Conservation (phyloP, 371 early-diverging fungal species). For the Lichtheimia ramosa region DNA sequence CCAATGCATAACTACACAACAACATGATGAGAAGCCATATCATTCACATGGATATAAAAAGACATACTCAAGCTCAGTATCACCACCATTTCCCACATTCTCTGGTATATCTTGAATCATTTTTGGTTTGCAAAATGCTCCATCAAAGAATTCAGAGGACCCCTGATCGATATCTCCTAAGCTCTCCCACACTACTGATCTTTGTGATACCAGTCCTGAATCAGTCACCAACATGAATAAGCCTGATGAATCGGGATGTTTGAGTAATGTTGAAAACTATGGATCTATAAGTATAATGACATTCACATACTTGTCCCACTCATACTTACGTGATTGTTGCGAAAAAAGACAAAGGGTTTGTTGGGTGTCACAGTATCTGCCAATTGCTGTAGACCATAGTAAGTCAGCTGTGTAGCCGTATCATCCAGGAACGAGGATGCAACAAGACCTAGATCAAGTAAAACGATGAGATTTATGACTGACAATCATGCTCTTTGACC, state of each 20-base stretch:
- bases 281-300: no score
- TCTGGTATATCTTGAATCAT: conserved; percentile 5
- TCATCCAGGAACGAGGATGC: conserved; percentile 66
- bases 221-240: conserved; percentile 88
- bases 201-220: conserved; percentile 70
- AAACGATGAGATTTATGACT: not conserved
- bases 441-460: conserved; percentile 42
- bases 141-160: conserved; percentile 64
- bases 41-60: not conserved
- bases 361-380: conserved; percentile 60
- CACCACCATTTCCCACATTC: conserved; percentile 2
- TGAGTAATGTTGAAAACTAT: conserved; percentile 81
- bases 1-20: conserved; percentile 54
- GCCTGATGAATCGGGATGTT: conserved; percentile 55
- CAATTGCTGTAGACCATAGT: conserved; percentile 71
- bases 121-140: conserved; percentile 49
- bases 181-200: conserved; percentile 76
- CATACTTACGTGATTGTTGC: conserved; percentile 84
- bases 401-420: conserved; percentile 85
- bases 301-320: no score
- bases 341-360: conserved; percentile 78
- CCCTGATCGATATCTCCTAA: conserved; percentile 70
- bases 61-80: conserved; percentile 28
- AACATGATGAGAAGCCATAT: not conserved
- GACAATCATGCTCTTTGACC: not conserved